Percentiles rank a stretch among this genome's conserved stretches.
These are phyloP conservation scores for Talaromyces verruculosus DNA, from an alignment of 2,329 filamentous ascomycete species.

Conservation along the genomic window DNA sequence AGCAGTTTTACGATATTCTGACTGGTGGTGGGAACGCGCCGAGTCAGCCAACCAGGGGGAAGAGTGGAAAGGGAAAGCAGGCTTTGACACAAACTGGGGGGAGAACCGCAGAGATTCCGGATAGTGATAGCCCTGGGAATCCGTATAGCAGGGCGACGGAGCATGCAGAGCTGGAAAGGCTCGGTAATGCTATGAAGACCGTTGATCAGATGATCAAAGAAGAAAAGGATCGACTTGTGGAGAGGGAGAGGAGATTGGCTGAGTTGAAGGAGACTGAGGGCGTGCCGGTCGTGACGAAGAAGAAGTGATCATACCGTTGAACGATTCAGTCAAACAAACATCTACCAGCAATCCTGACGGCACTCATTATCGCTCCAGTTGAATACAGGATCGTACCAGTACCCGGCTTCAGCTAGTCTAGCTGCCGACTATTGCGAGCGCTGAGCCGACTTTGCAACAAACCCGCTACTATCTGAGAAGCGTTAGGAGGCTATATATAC, in stretches of 20 bases:
- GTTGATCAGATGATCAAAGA: conserved; percentile 62
- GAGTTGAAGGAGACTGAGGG: conserved; percentile 49
- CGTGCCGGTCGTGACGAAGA: conserved; percentile 42
- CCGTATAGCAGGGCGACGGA: conserved; percentile 74
- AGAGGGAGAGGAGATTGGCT: conserved; percentile 62
- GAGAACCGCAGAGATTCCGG: conserved; percentile 73
- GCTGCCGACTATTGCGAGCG: background rate
- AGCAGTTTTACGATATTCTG: conserved; percentile 84
- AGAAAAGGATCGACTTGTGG: conserved; percentile 62
- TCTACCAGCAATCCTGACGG: no score
- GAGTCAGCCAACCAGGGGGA: conserved; percentile 53
- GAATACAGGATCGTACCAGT: background rate
- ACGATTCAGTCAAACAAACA: background rate
- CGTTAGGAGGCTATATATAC: no score
- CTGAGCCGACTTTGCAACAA: background rate
- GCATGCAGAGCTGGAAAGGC: conserved; percentile 63
- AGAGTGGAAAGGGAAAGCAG: conserved; percentile 55
- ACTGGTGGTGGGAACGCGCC: conserved; percentile 63
- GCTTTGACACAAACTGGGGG: conserved; percentile 52
- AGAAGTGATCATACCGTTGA: conserved; percentile 33
- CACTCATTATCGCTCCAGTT: no score
- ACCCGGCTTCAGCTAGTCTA: background rate
- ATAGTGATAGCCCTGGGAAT: conserved; percentile 63
- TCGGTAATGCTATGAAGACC: conserved; percentile 60
- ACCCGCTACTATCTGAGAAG: no score